These are phyloP conservation scores for Euphorbia pulcherrima DNA, from an alignment of 345 rosid genomes.

Conservation along the genomic window DNA sequence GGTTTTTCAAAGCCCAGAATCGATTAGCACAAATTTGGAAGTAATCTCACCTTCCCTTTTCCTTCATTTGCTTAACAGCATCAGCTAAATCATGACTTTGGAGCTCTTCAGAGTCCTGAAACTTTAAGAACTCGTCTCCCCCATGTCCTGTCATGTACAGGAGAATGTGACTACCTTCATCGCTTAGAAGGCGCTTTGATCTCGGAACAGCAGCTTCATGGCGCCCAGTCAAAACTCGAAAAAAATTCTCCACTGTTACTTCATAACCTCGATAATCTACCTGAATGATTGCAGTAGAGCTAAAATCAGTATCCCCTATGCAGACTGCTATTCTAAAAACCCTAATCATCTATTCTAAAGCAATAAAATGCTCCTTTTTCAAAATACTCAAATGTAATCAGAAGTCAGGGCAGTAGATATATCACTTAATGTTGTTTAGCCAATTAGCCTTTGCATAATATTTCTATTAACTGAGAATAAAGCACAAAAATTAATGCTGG, in stretches of 20 bases:
- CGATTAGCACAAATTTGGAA: conserved; percentile 9
- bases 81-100: conserved; percentile 99
- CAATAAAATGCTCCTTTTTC: background rate
- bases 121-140: conserved; percentile 92
- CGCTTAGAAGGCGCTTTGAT: conserved; percentile 96
- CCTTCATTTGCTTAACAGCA: conserved; percentile 99
- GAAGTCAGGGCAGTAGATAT: background rate
- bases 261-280: conserved; percentile 98
- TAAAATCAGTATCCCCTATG: conserved; percentile 25
- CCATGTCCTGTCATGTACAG: conserved; percentile 99
- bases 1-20: conserved; percentile 9
- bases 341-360: conserved; percentile 3
- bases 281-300: conserved; percentile 41
- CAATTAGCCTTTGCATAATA: background rate
- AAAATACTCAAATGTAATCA: background rate
- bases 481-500: background rate
- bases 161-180: conserved; percentile 97
- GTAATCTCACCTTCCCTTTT: conserved; percentile 64
- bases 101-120: conserved; percentile 95
- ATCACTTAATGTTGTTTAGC: background rate
- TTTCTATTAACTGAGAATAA: background rate
- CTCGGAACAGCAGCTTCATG: conserved; percentile 93
- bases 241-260: conserved; percentile 85
- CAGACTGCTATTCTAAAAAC: background rate
- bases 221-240: conserved; percentile 91